Percentiles rank a stretch among this genome's conserved stretches.
phyloP scores from a whole-genome alignment of 306 rosid species.

The Cotoneaster glaucophyllus region DNA sequence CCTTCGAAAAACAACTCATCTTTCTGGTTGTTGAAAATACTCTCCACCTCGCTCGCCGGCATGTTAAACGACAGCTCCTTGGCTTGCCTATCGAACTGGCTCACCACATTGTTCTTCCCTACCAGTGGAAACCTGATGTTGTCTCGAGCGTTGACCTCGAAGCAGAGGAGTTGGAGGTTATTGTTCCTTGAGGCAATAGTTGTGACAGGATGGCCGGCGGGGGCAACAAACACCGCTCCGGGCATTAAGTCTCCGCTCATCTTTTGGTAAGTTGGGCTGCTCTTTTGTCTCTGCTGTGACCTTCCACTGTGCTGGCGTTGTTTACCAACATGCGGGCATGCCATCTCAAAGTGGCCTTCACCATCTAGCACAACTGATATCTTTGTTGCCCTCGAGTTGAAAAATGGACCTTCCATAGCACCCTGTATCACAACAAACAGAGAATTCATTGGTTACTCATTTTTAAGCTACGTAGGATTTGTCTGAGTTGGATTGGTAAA shows the following conservation, averaged over 20 bases:
- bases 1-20: slow-evolving; percentile 42
- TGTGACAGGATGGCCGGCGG: slow-evolving; percentile 55
- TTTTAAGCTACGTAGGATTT: neutral
- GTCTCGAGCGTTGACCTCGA: slow-evolving; percentile 45
- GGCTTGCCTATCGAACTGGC: slow-evolving; percentile 38
- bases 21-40: slow-evolving; percentile 32
- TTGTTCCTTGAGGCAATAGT: slow-evolving; percentile 18
- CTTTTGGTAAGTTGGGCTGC: slow-evolving; percentile 20
- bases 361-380: slow-evolving; percentile 43
- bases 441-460: neutral
- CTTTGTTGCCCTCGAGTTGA: slow-evolving; percentile 46
- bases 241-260: slow-evolving; percentile 26
- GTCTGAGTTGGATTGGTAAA: neutral
- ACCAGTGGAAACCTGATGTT: slow-evolving; percentile 40
- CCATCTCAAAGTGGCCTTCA: slow-evolving; percentile 50
- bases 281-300: neutral
- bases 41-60: slow-evolving; percentile 41
- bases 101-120: slow-evolving; percentile 51
- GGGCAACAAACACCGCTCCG: slow-evolving; percentile 40
- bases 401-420: slow-evolving; percentile 37
- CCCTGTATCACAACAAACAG: slow-evolving; percentile 23
- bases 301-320: neutral
- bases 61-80: slow-evolving; percentile 41
- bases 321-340: slow-evolving; percentile 36
- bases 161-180: slow-evolving; percentile 43